Evolutionary conservation across 495 filamentous ascomycete genomes (phyloP).

Genomic region (Daldinia loculata): DNA sequence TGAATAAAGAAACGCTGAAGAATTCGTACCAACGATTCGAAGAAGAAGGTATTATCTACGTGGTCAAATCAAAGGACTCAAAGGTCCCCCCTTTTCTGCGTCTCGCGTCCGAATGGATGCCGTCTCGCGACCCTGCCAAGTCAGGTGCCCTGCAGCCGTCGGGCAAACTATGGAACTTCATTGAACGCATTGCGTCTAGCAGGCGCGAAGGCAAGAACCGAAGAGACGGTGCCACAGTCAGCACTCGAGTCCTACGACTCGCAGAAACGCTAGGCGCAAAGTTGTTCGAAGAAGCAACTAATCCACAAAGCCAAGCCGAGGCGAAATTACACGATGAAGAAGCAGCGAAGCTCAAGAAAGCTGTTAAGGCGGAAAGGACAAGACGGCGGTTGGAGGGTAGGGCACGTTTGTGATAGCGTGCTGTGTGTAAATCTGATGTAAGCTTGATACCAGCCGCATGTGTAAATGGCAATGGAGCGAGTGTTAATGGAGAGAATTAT

Average conservation of each 20-base stretch:
- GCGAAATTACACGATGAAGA: constrained; percentile 54
- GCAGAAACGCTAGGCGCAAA: constrained; percentile 66
- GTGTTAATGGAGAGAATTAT: not conserved
- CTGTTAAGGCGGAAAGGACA: constrained; percentile 51
- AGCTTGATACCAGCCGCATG: constrained; percentile 6
- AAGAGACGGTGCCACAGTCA: constrained; percentile 88
- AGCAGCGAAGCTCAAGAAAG: constrained; percentile 46
- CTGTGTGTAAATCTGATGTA: constrained; percentile 10
- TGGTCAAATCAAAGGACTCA: constrained; percentile 69
- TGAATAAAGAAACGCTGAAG: constrained; percentile 96
- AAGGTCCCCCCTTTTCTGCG: constrained; percentile 66
- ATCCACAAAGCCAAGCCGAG: constrained; percentile 45
- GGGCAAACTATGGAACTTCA: constrained; percentile 88
- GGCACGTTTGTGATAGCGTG: constrained; percentile 56
- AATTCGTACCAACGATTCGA: constrained; percentile 89
- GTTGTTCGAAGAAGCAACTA: constrained; percentile 57
- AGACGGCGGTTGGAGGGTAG: constrained; percentile 54
- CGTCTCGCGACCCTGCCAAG: constrained; percentile 63
- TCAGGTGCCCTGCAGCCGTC: constrained; percentile 69
- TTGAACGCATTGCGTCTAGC: constrained; percentile 82
- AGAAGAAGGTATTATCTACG: constrained; percentile 86
- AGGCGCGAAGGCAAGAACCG: constrained; percentile 94
- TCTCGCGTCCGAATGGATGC: constrained; percentile 81
- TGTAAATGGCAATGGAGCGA: not conserved
- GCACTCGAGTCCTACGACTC: constrained; percentile 78